Evolutionary conservation across 225 moss, liverwort and hornwort species (phyloP).

Genomic region (Ulota crispa): DNA sequence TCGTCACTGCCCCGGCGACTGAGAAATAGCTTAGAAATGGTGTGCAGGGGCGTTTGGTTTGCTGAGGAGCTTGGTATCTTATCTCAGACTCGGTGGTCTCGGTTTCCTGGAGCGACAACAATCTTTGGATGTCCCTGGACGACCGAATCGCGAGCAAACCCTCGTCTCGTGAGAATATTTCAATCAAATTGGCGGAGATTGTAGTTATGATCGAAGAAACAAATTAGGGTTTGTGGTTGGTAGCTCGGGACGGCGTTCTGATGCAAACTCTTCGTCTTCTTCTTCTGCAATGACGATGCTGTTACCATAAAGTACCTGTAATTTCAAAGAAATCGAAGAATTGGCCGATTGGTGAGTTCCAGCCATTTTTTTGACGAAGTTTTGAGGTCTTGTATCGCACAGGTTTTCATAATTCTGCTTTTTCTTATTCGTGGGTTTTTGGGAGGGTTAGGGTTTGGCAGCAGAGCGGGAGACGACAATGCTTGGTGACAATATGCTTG

Average conservation of each 20-base stretch:
- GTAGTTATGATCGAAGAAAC: background rate
- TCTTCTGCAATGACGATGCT: background rate
- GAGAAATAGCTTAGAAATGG: no score
- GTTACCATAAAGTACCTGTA: background rate
- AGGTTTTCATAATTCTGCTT: background rate
- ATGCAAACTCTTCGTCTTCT: background rate
- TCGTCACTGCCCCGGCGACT: no score
- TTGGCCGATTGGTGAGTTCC: background rate
- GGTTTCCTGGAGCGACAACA: no score
- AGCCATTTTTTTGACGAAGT: background rate
- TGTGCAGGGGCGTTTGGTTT: no score
- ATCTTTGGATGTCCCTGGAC: no score
- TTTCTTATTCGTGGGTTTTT: background rate
- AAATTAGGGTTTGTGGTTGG: background rate
- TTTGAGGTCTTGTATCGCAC: background rate
- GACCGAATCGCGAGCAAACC: no score
- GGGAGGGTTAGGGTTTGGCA: constrained; percentile 10
- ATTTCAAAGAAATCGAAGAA: background rate
- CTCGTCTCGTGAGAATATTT: no score
- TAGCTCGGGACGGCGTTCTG: background rate
- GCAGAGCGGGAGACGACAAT: constrained; percentile 1
- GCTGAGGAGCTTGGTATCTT: no score
- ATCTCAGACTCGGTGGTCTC: no score
- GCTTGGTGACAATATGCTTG: background rate
- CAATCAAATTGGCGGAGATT: no score